phyloP scores from a whole-genome alignment of 2,329 filamentous ascomycete species.

The Neofusicoccum kwambonambiense region DNA sequence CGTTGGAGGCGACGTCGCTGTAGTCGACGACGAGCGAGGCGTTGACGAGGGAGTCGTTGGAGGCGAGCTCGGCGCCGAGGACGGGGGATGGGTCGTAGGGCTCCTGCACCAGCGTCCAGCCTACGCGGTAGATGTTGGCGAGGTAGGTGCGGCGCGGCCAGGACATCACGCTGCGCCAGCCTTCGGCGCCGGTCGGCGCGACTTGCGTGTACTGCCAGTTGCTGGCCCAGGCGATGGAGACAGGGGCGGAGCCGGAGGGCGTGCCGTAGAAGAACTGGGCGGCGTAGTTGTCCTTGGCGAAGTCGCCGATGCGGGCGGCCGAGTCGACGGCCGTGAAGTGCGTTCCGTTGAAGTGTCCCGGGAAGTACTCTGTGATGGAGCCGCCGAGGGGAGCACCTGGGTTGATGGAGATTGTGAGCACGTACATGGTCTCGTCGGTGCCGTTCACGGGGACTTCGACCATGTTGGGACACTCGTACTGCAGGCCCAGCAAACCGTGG shows the following conservation, averaged over 20 bases:
- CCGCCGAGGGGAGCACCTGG: constrained; percentile 59
- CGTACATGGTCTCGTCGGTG: constrained; percentile 42
- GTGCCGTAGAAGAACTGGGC: constrained; percentile 56
- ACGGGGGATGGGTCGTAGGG: constrained; percentile 52
- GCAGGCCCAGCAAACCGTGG: constrained; percentile 52
- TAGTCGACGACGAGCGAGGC: constrained; percentile 53
- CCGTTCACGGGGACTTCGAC: constrained; percentile 54
- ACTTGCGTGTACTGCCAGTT: constrained; percentile 60
- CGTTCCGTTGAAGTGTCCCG: constrained; percentile 63
- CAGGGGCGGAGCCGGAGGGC: constrained; percentile 35
- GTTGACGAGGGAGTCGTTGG: constrained; percentile 49
- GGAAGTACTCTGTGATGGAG: constrained; percentile 56
- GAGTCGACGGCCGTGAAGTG: constrained; percentile 53
- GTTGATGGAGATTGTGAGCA: constrained; percentile 56
- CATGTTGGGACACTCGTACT: constrained; percentile 65
- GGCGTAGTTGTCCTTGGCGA: constrained; percentile 56
- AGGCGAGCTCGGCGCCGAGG: constrained; percentile 44
- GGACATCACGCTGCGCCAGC: constrained; percentile 55
- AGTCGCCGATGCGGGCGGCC: constrained; percentile 45
- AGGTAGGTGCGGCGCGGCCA: constrained; percentile 54
- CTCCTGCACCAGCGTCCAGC: constrained; percentile 52
- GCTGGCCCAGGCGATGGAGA: constrained; percentile 57
- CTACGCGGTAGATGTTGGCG: constrained; percentile 50
- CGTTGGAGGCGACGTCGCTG: constrained; percentile 48
- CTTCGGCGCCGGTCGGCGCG: constrained; percentile 56